Base-by-base conservation (phyloP, 495 filamentous ascomycete species). In the Barbatosphaeria neglecta region DNA sequence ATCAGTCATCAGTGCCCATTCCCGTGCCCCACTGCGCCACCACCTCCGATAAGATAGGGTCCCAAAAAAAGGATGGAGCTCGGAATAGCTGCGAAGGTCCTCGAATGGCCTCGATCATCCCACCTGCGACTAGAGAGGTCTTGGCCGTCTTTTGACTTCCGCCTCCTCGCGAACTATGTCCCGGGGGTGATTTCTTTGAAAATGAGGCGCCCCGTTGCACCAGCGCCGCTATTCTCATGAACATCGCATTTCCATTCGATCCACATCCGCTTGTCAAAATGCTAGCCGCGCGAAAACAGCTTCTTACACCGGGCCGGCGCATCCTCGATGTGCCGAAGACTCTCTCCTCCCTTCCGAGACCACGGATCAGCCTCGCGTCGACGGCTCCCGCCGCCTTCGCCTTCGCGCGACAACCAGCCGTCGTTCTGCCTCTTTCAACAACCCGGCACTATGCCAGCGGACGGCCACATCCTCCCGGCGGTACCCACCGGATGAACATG, bases 401-500 rank as follows among this genome's bases (percentile, higher is more conserved):
- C 5, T 16, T 35, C 31, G 16, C 13, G 16, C 15, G 6, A 6
- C 1, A 15, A 1, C 31, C 31, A 4, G 2, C 16, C 5, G 16
- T 5, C 31, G 13, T 35, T 2, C 5, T 16, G 0, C 31, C 31
- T 4, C 7, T 35, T n/a, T n/a, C 7, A 3, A 15, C 31, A 6
- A n/a, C 16, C 15, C 31, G 31, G 31, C 31, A 35, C 31, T 35
- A 35, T n/a, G 31, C 31, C 9, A 35, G 16, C 44, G 67, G 82
- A 48, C 19, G 39, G 15, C 86, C 88, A 52, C 86, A 87, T 51
- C 90, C 86, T 11, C 87, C 90, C 0, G 90, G 90, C 38, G 88
- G 89, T 35, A 95, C 87, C 5, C 85, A 95, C 65, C 86, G 84
- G 43, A 96, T 97, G 87, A 78, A 95, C 62, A 55, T 95, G 47